Conservation (phyloP, 2,329 filamentous ascomycete species). For the Gaeumannomyces sp. region DNA sequence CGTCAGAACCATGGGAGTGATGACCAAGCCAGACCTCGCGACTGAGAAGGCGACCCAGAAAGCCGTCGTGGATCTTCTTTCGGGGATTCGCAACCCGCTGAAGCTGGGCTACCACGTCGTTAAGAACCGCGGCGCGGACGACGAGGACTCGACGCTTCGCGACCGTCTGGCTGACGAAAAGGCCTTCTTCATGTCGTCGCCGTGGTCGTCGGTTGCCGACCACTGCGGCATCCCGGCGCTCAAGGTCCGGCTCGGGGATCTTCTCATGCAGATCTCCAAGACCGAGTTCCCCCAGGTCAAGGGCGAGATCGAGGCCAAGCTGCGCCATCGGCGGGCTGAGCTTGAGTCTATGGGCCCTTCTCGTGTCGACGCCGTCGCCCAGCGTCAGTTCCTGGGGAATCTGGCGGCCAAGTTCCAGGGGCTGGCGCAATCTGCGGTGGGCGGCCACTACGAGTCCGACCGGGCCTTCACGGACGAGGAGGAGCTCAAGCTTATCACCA, state of each 20-base stretch:
- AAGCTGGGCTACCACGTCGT: conserved; percentile 43
- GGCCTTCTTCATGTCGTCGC: conserved; percentile 29
- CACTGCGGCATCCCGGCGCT: conserved; percentile 31
- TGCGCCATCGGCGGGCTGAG: conserved; percentile 11
- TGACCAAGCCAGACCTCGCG: conserved; percentile 56
- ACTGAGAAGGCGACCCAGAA: conserved; percentile 32
- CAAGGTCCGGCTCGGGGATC: conserved; percentile 26
- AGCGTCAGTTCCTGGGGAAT: conserved; percentile 29
- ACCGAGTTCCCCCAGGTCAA: conserved; percentile 31
- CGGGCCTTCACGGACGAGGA: conserved; percentile 22
- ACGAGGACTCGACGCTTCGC: conserved; percentile 24
- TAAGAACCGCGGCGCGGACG: conserved; percentile 40
- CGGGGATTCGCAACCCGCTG: conserved; percentile 32
- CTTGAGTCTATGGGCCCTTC: conserved; percentile 27
- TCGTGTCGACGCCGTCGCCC: conserved; percentile 21
- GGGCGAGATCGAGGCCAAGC: conserved; percentile 20
- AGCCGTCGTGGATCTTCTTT: conserved; percentile 34
- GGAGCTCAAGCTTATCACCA: conserved; percentile 30
- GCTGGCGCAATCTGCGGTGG: conserved; percentile 24
- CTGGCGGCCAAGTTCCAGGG: conserved; percentile 27
- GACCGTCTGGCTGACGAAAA: conserved; percentile 28
- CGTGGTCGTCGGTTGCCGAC: conserved; percentile 28
- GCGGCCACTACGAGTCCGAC: conserved; percentile 29
- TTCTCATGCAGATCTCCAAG: conserved; percentile 35
- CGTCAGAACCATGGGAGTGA: conserved; percentile 36